Percentiles rank a stretch among this genome's conserved stretches.
These are phyloP conservation scores for Melaleuca alternifolia DNA, from an alignment of 345 rosid species.

Conservation along the genomic window DNA sequence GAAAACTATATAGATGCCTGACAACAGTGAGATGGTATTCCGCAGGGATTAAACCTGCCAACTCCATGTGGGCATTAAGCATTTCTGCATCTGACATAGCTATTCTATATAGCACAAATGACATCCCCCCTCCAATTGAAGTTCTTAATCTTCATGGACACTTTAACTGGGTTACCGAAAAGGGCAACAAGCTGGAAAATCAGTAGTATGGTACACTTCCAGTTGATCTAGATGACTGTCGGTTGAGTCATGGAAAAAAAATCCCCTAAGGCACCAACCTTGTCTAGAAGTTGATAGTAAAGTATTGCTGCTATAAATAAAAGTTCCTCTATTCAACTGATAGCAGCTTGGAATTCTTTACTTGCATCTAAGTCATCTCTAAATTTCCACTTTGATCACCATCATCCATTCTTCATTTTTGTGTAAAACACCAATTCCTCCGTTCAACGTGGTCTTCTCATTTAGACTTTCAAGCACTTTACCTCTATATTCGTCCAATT, in stretches of 20 bases:
- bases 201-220: no score
- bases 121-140: not conserved
- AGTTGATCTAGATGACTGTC: no score
- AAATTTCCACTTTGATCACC: not conserved
- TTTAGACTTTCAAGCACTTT: not conserved
- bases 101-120: not conserved
- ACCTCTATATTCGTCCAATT: not conserved
- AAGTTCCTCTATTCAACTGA: not conserved
- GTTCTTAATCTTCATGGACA: not conserved
- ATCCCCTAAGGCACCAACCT: not conserved
- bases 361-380: not conserved
- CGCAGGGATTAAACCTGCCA: not conserved
- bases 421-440: not conserved
- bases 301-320: not conserved
- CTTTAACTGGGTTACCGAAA: not conserved
- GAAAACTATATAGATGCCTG: not conserved
- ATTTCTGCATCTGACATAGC: not conserved
- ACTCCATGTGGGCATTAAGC: not conserved
- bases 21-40: not conserved
- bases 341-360: not conserved
- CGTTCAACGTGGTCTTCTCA: not conserved
- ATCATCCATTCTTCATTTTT: not conserved
- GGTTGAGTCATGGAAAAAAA: not conserved
- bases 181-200: not conserved
- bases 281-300: not conserved